phyloP scores from a whole-genome alignment of 805 yeast species.

The Debaryomyces hansenii region DNA sequence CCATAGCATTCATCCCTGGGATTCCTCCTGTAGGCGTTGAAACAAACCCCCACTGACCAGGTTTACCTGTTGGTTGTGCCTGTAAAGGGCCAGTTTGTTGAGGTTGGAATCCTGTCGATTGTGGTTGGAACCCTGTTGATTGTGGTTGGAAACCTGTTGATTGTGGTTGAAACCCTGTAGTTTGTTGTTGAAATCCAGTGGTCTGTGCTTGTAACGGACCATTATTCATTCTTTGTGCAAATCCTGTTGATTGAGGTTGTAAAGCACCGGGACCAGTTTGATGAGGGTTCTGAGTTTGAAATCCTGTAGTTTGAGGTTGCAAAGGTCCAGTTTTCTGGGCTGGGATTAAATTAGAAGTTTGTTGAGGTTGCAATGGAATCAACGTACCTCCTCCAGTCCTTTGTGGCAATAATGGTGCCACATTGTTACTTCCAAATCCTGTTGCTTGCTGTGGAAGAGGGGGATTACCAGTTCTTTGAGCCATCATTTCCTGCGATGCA shows the following conservation, averaged over 20 bases:
- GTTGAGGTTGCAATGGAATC: constrained; percentile 59
- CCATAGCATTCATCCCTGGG: constrained; percentile 68
- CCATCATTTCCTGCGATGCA: background rate
- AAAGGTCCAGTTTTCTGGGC: constrained; percentile 41
- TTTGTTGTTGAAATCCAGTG: constrained; percentile 6
- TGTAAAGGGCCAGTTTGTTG: constrained; percentile 47
- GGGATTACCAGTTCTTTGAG: constrained; percentile 15
- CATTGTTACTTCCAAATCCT: constrained; percentile 7
- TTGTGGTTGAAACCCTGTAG: constrained; percentile 22
- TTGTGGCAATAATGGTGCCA: constrained; percentile 31
- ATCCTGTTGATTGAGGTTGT: constrained; percentile 18
- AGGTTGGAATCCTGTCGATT: constrained; percentile 27
- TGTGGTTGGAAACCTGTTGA: constrained; percentile 29
- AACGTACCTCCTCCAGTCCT: constrained; percentile 47
- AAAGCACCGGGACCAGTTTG: constrained; percentile 12
- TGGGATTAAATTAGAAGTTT: constrained; percentile 66
- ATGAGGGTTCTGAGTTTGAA: constrained; percentile 18
- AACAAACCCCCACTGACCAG: constrained; percentile 81
- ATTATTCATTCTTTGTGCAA: constrained; percentile 15
- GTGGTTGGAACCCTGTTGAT: constrained; percentile 38
- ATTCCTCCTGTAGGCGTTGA: constrained; percentile 68
- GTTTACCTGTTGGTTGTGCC: constrained; percentile 62
- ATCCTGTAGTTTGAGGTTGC: constrained; percentile 33
- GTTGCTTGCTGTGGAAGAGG: constrained; percentile 22
- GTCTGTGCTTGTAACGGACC: constrained; percentile 12